Evolutionary conservation across 2,329 filamentous ascomycete genomes (phyloP), one percentile per base, ranked within the genome.

Genomic region (Cadophora sp.): DNA sequence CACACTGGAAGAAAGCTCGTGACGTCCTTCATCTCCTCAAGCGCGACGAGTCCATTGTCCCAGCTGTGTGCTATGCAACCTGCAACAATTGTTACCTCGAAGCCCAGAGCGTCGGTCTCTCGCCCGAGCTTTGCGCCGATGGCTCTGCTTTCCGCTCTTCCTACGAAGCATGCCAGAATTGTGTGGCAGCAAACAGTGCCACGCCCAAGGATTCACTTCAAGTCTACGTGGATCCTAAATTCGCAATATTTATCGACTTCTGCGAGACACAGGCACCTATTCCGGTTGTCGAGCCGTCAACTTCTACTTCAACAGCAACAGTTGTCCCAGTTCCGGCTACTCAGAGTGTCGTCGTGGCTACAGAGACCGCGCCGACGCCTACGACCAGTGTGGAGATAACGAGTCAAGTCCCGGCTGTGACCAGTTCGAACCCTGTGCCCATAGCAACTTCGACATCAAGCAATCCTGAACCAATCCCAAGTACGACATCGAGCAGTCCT

Each of bases 11-110:
- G 16, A 55, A 55, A 31, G 51, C 27, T 12, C 51, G 26, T 3
- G 51, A 31, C 26, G 27, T 19, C 27, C 27, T 55, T 16, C 51
- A 55, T 27, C 55, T 63, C 24, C 56, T 62, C 12, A 84, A 84
- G 74, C 81, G 84, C 40, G 83, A 79, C 43, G 72, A 71, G 1
- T 79, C 79, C 0, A 75, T 79, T 0, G 51, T 80, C 0, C 87
- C 87, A 0, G 64, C 81, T 0, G 55, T 79, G 3, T 92, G 89
- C 76, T 90, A 77, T 69, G 78, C 78, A 4, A 56, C 73, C 0
- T 92, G 89, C 76, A 84, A 89, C 70, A 80, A 82, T 34, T 82
- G 82, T 19, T 81, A 77, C 40, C 53, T 82, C 2, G 83, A 86
- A 71, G 86, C 80, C 0, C 79, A 85, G 65, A 71, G 68, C 0